Percentiles rank a stretch among this genome's conserved stretches.
phyloP scores from a whole-genome alignment of 305 asterid species.

The Salvia sclarea region DNA sequence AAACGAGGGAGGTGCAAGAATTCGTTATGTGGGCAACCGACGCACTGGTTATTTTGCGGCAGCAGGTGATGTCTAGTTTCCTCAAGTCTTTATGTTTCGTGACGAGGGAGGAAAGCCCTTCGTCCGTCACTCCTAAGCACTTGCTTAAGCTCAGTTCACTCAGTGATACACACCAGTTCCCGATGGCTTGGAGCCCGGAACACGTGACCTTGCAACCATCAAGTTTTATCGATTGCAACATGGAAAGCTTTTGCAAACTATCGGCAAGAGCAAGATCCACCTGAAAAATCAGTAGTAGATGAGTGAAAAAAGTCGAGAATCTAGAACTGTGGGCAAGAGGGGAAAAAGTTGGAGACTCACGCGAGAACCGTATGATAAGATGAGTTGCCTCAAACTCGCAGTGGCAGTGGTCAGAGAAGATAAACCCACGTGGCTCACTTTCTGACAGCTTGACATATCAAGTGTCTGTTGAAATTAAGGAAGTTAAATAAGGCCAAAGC shows the following conservation, averaged over 20 bases:
- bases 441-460: constrained; percentile 90
- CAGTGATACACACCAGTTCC: constrained; percentile 68
- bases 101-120: constrained; percentile 75
- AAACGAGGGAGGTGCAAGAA: constrained; percentile 70
- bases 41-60: constrained; percentile 70
- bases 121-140: constrained; percentile 88
- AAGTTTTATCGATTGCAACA: constrained; percentile 67
- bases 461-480: constrained; percentile 50
- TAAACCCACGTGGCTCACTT: constrained; percentile 70
- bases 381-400: constrained; percentile 60
- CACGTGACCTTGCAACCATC: constrained; percentile 86
- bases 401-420: constrained; percentile 73
- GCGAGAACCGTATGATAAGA: constrained; percentile 69
- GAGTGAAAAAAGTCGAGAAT: constrained; percentile 7
- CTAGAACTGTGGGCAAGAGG: not conserved
- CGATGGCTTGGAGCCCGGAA: constrained; percentile 80
- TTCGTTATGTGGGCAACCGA: constrained; percentile 73
- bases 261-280: constrained; percentile 81
- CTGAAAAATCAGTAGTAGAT: constrained; percentile 44
- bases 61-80: constrained; percentile 89
- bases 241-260: constrained; percentile 73
- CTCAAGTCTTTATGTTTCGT: constrained; percentile 64
- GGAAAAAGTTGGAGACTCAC: constrained; percentile 47
- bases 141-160: constrained; percentile 82
- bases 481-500: not conserved